Evolutionary conservation across 768 basidiomycete genomes (phyloP), one percentile per base, ranked within the genome.

Genomic region (Melanogaster broomeanus): DNA sequence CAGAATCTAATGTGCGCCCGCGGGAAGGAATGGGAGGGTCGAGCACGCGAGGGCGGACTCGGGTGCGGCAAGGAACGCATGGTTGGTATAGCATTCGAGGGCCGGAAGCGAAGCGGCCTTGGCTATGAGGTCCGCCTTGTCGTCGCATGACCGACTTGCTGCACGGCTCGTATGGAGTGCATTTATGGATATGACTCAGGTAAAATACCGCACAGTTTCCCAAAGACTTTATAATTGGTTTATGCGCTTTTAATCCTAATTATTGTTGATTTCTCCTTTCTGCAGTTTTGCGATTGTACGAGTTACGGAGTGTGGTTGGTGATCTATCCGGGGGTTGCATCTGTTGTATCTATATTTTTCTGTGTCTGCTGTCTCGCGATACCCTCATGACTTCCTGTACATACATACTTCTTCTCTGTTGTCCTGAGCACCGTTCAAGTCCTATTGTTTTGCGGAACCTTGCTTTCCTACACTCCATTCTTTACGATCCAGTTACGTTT

Each of bases 61-160:
- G 78, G 78, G 2, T 79, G 77, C 42, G 84, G 83, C 40, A 71
- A 75, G 63, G 85, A 86, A 66, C 75, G 79, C 50, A 65, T 87
- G 48, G 63, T 79, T n/a, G 77, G 78, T 27, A 63, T 85, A 52
- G 84, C 82, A 31, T 81, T 80, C 59, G 85, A 85, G 53, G 84
- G 82, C 11, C 69, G 80, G n/a, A 81, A 83, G 4, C 63, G 74
- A 52, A 87, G 84, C 55, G 63, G 69, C 46, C 70, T 85, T 48
- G 72, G 68, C 1, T 72, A 72, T 47, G 74, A 74, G 55, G 73
- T 75, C 6, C 69, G 67, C 12, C 69, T 66, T 27, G 66, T 68
- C 48, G 59, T 68, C 22, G 67, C 60, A 33, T 70, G 58, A 61
- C 34, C 21, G 34, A 12, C 12, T 16, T 41, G 4, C n/a, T 19